phyloP scores from a whole-genome alignment of 1,284 basidiomycete species.

The Chalciporus piperatoides region DNA sequence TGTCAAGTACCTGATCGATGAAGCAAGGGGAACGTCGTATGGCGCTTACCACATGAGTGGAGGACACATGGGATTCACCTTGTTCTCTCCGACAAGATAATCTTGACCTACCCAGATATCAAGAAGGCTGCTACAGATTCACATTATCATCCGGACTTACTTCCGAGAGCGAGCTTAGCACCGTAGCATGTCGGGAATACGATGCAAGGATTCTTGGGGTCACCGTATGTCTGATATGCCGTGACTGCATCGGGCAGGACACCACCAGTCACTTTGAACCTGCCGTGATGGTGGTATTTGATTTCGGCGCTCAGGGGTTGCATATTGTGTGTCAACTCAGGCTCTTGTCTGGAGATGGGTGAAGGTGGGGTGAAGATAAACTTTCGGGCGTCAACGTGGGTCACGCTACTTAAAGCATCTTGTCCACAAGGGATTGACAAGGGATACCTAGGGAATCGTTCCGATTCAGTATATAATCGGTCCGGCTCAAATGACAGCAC shows the following conservation, averaged over 20 bases:
- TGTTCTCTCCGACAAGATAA: constrained; percentile 49
- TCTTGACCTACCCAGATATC: constrained; percentile 38
- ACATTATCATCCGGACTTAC: constrained; percentile 19
- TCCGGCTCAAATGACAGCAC: neutral
- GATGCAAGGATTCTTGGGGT: constrained; percentile 34
- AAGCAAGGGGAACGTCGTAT: neutral
- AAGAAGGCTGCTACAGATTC: neutral
- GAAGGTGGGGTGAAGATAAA: neutral
- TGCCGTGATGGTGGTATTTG: constrained; percentile 38
- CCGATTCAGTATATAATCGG: neutral
- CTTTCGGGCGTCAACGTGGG: neutral
- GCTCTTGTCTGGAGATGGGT: neutral
- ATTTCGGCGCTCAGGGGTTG: constrained; percentile 18
- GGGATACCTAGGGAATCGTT: too few species aligned
- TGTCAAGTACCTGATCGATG: constrained; percentile 40
- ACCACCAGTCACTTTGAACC: constrained; percentile 33
- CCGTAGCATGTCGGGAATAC: constrained; percentile 39
- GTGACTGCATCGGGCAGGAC: constrained; percentile 36
- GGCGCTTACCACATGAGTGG: neutral
- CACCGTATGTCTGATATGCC: constrained; percentile 38
- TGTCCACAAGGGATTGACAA: neutral
- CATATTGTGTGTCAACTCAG: constrained; percentile 7
- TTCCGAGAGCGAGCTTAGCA: constrained; percentile 29
- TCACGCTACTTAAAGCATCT: neutral
- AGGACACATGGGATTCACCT: constrained; percentile 28